A percentile compares a stretch with the other conserved stretches of the same genome.
phyloP scores from a whole-genome alignment of 805 yeast species.

The Scheffersomyces lignosus region DNA sequence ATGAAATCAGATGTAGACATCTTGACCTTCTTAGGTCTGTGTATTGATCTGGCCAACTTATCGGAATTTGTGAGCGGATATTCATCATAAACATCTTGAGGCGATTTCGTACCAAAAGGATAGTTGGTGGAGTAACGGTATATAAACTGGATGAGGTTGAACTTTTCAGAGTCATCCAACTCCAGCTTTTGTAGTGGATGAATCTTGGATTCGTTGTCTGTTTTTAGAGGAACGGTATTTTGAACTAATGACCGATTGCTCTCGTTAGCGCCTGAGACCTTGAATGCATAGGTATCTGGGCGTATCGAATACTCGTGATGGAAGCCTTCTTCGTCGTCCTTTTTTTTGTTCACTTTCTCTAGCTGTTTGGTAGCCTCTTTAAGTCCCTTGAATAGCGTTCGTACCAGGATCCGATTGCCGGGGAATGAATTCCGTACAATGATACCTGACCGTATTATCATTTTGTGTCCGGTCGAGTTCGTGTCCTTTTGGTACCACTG shows the following conservation, averaged over 20 bases:
- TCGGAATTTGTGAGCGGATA: conserved; percentile 35
- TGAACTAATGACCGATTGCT: conserved; percentile 13
- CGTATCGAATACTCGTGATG: conserved; percentile 46
- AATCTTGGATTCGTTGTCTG: conserved; percentile 2
- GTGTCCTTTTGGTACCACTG: not conserved
- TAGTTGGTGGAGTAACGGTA: conserved; percentile 42
- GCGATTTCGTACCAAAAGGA: conserved; percentile 37
- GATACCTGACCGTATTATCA: not conserved
- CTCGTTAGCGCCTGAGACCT: conserved; percentile 28
- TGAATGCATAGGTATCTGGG: conserved; percentile 47
- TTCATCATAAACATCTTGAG: conserved; percentile 39
- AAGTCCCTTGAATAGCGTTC: conserved; percentile 21
- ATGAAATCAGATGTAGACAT: conserved; percentile 81
- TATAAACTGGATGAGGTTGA: conserved; percentile 34
- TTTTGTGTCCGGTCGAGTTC: not conserved
- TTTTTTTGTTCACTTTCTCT: conserved; percentile 11
- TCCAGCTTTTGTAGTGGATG: conserved; percentile 27
- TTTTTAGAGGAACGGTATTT: not conserved
- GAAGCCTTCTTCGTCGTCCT: conserved; percentile 14
- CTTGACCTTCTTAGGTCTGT: conserved; percentile 61
- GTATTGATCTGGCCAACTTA: conserved; percentile 30
- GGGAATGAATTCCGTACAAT: no score
- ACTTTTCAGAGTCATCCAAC: conserved; percentile 7
- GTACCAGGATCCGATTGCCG: not conserved
- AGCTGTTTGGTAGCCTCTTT: conserved; percentile 14